These are phyloP conservation scores for Mycena filopes DNA, from an alignment of 768 basidiomycete species.

Conservation along the genomic window DNA sequence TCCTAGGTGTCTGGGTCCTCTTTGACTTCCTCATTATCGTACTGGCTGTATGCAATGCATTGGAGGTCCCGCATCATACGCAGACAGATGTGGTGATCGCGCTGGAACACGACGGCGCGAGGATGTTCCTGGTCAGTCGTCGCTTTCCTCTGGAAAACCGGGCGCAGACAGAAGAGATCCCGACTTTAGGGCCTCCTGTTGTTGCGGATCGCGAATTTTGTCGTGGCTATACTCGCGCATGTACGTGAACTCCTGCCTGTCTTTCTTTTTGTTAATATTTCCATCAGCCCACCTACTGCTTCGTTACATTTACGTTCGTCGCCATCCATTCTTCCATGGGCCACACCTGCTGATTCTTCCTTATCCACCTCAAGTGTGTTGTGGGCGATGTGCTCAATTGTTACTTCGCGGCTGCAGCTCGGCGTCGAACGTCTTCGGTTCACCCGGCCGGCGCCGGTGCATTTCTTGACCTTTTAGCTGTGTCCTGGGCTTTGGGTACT, in stretches of 20 bases:
- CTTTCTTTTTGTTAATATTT: neutral
- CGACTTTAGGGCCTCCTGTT: conserved; percentile 1
- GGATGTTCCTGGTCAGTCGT: conserved; percentile 8
- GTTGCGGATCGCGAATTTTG: neutral
- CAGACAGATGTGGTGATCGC: conserved; percentile 8
- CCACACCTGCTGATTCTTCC: neutral
- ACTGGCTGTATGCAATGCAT: conserved; percentile 4
- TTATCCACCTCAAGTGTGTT: neutral
- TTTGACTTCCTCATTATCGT: conserved; percentile 11
- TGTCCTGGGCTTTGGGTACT: too few species aligned
- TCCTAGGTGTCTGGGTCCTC: conserved; percentile 10
- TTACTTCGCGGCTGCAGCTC: conserved; percentile 14
- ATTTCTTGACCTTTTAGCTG: neutral
- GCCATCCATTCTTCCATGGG: neutral
- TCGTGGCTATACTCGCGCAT: conserved; percentile 5
- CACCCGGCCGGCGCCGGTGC: neutral
- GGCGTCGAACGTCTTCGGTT: conserved; percentile 15
- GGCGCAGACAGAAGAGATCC: too few species aligned
- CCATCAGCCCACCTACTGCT: neutral
- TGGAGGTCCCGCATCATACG: conserved; percentile 1
- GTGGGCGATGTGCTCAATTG: conserved; percentile 16
- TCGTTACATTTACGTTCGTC: conserved; percentile 11
- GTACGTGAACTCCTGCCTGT: neutral
- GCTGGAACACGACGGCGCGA: conserved; percentile 12
- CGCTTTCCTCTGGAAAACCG: neutral